Conservation (phyloP, 306 rosid species). For the Vigna reflexopilosa region DNA sequence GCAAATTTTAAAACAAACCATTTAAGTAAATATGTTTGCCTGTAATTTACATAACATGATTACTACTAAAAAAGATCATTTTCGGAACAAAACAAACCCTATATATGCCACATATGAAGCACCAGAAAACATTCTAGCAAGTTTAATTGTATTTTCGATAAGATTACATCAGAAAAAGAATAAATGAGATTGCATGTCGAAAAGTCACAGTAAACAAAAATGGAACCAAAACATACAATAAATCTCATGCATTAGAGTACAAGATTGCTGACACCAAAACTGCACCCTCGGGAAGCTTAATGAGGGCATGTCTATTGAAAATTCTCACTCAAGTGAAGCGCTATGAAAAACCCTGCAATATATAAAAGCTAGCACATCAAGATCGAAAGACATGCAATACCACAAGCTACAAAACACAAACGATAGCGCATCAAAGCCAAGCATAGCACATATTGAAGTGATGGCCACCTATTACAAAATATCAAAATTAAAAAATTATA, state of each 20-base stretch:
- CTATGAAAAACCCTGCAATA: slow-evolving; percentile 10
- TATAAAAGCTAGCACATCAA: slow-evolving; percentile 20
- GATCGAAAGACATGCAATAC: slow-evolving; percentile 17
- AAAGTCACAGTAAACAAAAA: neutral
- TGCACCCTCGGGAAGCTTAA: neutral
- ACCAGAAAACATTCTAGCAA: neutral
- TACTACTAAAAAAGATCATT: neutral
- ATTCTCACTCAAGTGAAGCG: slow-evolving; percentile 6
- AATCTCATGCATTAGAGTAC: too few species aligned
- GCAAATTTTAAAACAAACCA: too few species aligned
- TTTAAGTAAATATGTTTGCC: too few species aligned
- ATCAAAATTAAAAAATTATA: neutral
- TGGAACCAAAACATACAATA: neutral
- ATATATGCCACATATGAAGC: too few species aligned
- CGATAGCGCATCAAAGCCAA: neutral
- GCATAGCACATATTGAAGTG: neutral
- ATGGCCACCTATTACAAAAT: neutral
- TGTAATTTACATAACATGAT: too few species aligned
- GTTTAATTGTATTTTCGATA: neutral
- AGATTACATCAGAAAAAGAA: neutral
- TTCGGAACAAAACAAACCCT: neutral
- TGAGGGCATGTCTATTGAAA: slow-evolving; percentile 10
- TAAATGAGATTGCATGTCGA: neutral
- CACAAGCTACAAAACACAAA: neutral
- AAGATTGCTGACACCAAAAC: neutral